Base-by-base conservation (phyloP, 352 stramenopile species). In the Globisporangium echinulatum region DNA sequence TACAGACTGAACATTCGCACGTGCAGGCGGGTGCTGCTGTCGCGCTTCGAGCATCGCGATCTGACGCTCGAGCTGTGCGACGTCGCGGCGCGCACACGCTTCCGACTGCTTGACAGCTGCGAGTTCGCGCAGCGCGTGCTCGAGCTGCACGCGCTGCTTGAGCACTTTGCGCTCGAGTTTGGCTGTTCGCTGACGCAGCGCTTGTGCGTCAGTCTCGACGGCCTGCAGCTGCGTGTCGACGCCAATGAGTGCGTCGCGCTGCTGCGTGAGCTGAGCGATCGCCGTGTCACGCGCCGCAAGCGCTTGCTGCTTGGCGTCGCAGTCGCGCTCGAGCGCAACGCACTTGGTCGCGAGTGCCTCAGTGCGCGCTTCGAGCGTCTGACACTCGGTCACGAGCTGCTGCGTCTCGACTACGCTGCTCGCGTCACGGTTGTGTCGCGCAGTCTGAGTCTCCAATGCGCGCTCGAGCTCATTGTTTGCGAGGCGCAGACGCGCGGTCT, bases 81-180 rank as follows among this genome's bases (percentile, higher is more conserved):
- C 48, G 17, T 76, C 68, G 39, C 59, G 44, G 15, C 67, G 46
- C 38, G 72, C 58, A 6, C 61, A 61, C 25, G 74, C 66, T 15
- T 69, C 55, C n/a, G 57, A 61, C 11, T 65, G 65, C 19, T 61
- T 56, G 7, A 59, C 19, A 4, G 36, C 33, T 6, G 48, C n/a
- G 6, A 67, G 33, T 17, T 79, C 66, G 0, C 11, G 49, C 19
- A 60, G 19, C 7, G 67, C 6, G 15, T 79, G 68, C 44, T 76
- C 52, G 8, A 71, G 54, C 49, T 73, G 59, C 0, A 74, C 38
- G 7, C 63, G 59, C 14, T 74, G 66, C 61, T 79, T 79, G 8
- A 74, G 51, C 15, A 72, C 2, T 46, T 76, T 76, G 14, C 62
- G 68, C 52, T 76, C 65, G 5, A 74, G 36, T 5, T 58, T 58